phyloP scores from a whole-genome alignment of 108 stramenopile genomes.

The Poteriospumella lacustris region DNA sequence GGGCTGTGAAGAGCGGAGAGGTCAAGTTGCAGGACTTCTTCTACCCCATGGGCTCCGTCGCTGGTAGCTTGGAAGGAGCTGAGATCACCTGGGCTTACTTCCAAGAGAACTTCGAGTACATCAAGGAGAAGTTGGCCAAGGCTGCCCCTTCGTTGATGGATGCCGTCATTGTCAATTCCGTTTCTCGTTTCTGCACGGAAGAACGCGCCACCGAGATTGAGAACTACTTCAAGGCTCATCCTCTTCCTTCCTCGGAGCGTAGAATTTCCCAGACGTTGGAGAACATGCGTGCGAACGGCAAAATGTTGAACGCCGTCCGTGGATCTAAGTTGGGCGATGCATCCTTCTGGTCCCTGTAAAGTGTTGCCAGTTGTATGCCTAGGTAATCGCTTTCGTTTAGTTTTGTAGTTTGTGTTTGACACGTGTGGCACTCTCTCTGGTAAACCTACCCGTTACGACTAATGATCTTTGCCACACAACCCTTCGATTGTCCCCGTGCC shows the following conservation, averaged over 20 bases:
- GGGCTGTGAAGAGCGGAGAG: constrained; percentile 75
- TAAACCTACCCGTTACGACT: too few species aligned
- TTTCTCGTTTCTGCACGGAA: constrained; percentile 66
- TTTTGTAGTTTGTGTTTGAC: too few species aligned
- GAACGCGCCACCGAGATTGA: constrained; percentile 85
- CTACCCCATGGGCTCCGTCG: constrained; percentile 79
- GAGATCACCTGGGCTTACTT: constrained; percentile 80
- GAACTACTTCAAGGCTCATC: constrained; percentile 66
- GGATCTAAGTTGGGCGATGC: too few species aligned
- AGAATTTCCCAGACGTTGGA: constrained; percentile 78
- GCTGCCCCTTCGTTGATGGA: constrained; percentile 79
- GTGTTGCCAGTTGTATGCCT: too few species aligned
- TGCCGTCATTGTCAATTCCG: constrained; percentile 73
- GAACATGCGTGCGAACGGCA: constrained; percentile 43
- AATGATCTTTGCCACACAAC: too few species aligned
- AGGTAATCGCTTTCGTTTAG: too few species aligned
- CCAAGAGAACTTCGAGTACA: constrained; percentile 68
- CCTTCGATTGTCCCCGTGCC: too few species aligned
- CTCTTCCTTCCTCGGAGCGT: constrained; percentile 66
- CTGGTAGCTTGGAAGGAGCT: constrained; percentile 63
- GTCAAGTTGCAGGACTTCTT: constrained; percentile 96
- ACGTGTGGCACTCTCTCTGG: too few species aligned
- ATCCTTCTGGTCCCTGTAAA: too few species aligned
- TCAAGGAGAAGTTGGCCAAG: constrained; percentile 74
- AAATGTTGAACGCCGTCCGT: constrained; percentile 18